Conservation (phyloP, 352 stramenopile species). For the Phytophthora tubulina region DNA sequence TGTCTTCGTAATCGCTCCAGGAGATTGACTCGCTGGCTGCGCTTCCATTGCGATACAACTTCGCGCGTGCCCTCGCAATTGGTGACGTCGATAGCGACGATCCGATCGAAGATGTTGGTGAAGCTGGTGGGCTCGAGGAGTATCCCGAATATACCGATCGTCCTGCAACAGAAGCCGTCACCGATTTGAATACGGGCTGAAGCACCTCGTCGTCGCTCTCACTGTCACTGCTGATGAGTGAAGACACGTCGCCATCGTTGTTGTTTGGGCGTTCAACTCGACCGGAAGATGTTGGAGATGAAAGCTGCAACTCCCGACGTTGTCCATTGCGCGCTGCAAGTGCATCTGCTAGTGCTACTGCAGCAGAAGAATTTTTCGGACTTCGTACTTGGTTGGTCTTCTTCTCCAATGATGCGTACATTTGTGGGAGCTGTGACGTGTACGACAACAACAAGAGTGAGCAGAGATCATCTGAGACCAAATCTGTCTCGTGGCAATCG, state of each 20-base stretch:
- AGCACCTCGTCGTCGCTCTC: constrained; percentile 78
- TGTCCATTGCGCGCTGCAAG: constrained; percentile 28
- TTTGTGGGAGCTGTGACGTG: constrained; percentile 21
- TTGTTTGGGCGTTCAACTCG: constrained; percentile 18
- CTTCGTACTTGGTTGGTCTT: constrained; percentile 40
- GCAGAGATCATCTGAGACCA: background rate
- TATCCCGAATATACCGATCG: constrained; percentile 41
- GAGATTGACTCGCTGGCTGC: constrained; percentile 45
- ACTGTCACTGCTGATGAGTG: constrained; percentile 83
- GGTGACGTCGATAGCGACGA: constrained; percentile 57
- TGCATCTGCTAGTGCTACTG: constrained; percentile 32
- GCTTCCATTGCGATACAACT: constrained; percentile 43
- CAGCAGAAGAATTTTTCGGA: constrained; percentile 31
- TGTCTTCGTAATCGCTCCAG: constrained; percentile 46
- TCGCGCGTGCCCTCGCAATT: constrained; percentile 33
- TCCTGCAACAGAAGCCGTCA: constrained; percentile 17
- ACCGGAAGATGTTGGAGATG: constrained; percentile 7
- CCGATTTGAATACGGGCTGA: constrained; percentile 65
- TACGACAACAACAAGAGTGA: background rate
- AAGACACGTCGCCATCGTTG: constrained; percentile 73
- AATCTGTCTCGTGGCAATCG: background rate
- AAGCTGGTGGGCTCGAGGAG: constrained; percentile 53
- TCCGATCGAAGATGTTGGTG: constrained; percentile 54
- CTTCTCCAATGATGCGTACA: constrained; percentile 26
- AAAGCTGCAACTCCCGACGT: constrained; percentile 28